Percentiles rank a stretch among this genome's conserved stretches.
phyloP scores from a whole-genome alignment of 352 stramenopile species.

The Pilasporangium apinafurcum region DNA sequence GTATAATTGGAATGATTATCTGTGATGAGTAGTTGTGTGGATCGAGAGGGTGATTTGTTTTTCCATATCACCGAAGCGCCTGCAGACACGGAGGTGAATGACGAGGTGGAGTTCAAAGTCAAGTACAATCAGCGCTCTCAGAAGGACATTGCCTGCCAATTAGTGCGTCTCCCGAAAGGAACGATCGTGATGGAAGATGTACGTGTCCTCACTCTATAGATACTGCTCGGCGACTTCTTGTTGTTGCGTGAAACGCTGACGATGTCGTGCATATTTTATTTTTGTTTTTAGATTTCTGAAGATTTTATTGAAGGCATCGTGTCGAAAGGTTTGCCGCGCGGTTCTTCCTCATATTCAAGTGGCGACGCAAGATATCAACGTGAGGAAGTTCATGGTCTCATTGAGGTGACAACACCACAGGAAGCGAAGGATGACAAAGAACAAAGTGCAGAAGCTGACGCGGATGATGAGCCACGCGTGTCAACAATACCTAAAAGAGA shows the following conservation, averaged over 20 bases:
- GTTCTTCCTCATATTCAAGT: conserved; percentile 24
- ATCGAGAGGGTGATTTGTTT: conserved; percentile 68
- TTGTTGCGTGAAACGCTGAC: neutral
- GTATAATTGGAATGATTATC: conserved; percentile 2
- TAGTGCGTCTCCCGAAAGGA: conserved; percentile 59
- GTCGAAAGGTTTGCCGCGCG: conserved; percentile 51
- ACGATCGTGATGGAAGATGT: conserved; percentile 71
- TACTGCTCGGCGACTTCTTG: too few relatives aligned
- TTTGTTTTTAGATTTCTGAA: conserved; percentile 22
- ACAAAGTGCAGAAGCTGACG: neutral
- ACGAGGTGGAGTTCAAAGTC: conserved; percentile 73
- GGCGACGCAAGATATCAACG: conserved; percentile 18
- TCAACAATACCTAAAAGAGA: conserved; percentile 6
- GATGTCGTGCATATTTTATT: neutral
- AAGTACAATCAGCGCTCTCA: conserved; percentile 66
- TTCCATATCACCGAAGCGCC: conserved; percentile 80
- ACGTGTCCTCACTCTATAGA: too few relatives aligned
- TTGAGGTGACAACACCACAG: conserved; percentile 19
- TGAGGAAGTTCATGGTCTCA: conserved; percentile 38
- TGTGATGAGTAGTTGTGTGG: conserved; percentile 33
- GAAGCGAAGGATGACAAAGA: conserved; percentile 4
- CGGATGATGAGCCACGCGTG: neutral
- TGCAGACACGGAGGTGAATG: conserved; percentile 53
- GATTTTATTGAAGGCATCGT: conserved; percentile 53
- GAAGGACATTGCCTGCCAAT: conserved; percentile 67